Conservation (phyloP, 2,329 filamentous ascomycete genomes). For the Nemania sp. region DNA sequence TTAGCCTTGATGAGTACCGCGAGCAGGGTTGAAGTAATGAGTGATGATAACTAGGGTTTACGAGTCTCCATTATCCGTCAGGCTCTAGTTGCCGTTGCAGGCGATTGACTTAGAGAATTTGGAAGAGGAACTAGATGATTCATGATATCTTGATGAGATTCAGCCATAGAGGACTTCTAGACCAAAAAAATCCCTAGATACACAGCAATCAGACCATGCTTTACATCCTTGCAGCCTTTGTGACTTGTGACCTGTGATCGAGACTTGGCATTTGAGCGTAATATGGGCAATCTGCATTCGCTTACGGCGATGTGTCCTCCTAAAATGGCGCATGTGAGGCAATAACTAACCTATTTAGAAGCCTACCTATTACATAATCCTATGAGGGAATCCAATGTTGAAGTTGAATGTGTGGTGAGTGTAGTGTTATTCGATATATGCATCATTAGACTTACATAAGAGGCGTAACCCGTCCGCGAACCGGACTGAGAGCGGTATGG, state of each 20-base stretch:
- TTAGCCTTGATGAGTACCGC: conserved; percentile 11
- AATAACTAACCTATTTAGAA: not conserved
- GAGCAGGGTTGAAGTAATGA: conserved; percentile 36
- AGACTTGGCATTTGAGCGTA: not conserved
- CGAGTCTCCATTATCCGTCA: conserved; percentile 29
- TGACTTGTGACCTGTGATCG: not conserved
- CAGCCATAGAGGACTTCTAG: conserved; percentile 32
- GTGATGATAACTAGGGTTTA: conserved; percentile 38
- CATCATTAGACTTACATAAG: too few relatives aligned
- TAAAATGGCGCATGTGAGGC: not conserved
- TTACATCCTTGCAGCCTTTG: not conserved
- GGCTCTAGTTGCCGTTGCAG: conserved; percentile 32
- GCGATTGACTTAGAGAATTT: conserved; percentile 9
- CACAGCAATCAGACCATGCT: not conserved
- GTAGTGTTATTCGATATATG: not conserved
- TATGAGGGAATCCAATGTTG: not conserved
- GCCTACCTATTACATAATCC: not conserved
- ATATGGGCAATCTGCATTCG: not conserved
- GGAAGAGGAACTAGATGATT: conserved; percentile 27
- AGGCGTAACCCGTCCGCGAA: not conserved
- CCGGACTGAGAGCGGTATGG: not conserved
- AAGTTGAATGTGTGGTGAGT: not conserved
- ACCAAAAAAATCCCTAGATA: conserved; percentile 28
- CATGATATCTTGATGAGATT: conserved; percentile 9
- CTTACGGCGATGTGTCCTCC: not conserved